These are phyloP conservation scores for Starmerella ratchasimensis DNA, from an alignment of 805 yeast genomes.

Conservation along the genomic window DNA sequence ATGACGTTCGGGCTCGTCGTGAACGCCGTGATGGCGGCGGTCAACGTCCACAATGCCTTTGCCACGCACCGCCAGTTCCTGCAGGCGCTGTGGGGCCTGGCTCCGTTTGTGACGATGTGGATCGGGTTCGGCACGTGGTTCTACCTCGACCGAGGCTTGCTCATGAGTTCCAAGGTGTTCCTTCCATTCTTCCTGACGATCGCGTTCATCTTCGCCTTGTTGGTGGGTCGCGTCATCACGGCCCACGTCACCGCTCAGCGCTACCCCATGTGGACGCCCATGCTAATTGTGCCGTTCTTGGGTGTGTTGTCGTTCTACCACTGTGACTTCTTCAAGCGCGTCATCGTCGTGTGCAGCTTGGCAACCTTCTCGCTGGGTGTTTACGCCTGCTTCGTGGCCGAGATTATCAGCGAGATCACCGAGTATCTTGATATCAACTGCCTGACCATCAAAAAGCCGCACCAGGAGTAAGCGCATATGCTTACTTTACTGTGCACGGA, in stretches of 20 bases:
- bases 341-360: constrained; percentile 27
- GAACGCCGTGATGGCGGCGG: constrained; percentile 52
- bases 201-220: constrained; percentile 64
- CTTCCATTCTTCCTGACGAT: constrained; percentile 40
- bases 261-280: constrained; percentile 55
- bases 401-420: constrained; percentile 63
- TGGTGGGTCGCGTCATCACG: constrained; percentile 81
- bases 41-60: constrained; percentile 30
- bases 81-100: constrained; percentile 32
- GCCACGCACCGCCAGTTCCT: constrained; percentile 32
- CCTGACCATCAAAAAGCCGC: constrained; percentile 65
- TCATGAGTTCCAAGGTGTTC: constrained; percentile 27
- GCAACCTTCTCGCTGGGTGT: constrained; percentile 41
- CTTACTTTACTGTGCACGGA: no score
- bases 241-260: constrained; percentile 70
- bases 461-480: no score
- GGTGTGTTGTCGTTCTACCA: constrained; percentile 54
- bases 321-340: constrained; percentile 27
- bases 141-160: constrained; percentile 34
- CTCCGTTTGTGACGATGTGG: constrained; percentile 57
- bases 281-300: constrained; percentile 45
- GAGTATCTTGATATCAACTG: constrained; percentile 79
- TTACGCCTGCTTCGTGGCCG: constrained; percentile 54
- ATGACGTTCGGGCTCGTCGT: constrained; percentile 36
- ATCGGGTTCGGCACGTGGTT: constrained; percentile 34